Evolutionary conservation across 2,329 filamentous ascomycete genomes (phyloP), one percentile per base, ranked within the genome.

Genomic region (Colletotrichum gloeosporioides): DNA sequence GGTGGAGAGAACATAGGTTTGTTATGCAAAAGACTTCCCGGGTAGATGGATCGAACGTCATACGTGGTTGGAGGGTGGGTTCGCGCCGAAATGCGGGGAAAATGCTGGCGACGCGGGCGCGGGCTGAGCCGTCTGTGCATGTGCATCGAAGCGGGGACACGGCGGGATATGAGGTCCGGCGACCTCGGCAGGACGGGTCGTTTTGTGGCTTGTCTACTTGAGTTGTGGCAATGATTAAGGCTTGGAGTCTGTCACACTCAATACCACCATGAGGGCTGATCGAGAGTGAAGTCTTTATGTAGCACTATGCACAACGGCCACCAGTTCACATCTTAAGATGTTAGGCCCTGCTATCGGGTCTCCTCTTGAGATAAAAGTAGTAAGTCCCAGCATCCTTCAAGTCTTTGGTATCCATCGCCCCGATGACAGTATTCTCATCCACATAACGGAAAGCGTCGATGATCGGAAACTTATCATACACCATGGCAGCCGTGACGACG

Each of bases 381-480:
- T 80, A 82, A 1, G 74, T 79, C 7, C 80, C 80, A 7, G 31
- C 63, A 13, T 68, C 53, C 31, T 67, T 32, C 9, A 66, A 5
- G 6, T 69, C 34, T 55, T 80, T 81, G 16, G 55, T 77, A 49
- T 83, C 81, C 81, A 83, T 82, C 4, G 80, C 79, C 3, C 81
- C 82, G 4, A 80, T 55, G 1, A 83, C 76, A 22, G 79, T 77
- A 13, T 80, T 74, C 3, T 82, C 80, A 8, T 79, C 73, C 13
- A 84, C 81, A 27, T 77, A 77, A 0, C 81, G 80, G 72, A 84
- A 83, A 13, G 78, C 74, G n/a, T 83, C 81, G 25, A 83, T 82
- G 67, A 83, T 82, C 6, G 82, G 81, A 4, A 78, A 68, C 5
- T 79, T 78, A 62, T 84, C 80, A 66, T 82, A 83, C 5, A 83